Base-by-base conservation (phyloP, 805 yeast genomes). In the Saturnispora galanensis region DNA sequence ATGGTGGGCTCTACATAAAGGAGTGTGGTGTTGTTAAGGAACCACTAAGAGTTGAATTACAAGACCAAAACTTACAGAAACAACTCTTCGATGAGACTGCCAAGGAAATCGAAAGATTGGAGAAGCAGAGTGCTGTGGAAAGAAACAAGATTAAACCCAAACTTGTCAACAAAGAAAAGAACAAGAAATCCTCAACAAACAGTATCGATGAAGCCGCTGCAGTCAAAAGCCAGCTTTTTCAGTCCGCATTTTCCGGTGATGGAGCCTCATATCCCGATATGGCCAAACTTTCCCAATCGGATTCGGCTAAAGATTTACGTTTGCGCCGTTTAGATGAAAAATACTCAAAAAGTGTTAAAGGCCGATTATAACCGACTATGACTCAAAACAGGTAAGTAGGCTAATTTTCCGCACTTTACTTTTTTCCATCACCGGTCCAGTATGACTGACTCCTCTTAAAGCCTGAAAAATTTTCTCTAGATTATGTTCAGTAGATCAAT, bases 1-100 rank as follows among this genome's bases (percentile, higher is more conserved):
- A 69, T 17, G 87, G 90, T 17, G 93, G 86, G 3, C 70, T 77
- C 44, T 76, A 83, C 56, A 67, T 87, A 44, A 80, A 82, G 39
- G 93, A 89, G 55, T 85, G 96, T 61, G 63, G 68, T 12, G 58
- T 76, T n/a, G 57, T 73, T 38, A 55, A 65, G 47, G 67, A 77
- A 47, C 59, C 60, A 45, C 77, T 75, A 0, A 71, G 95, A 52
- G 60, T 65, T 35, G 97, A 89, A 60, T 73, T 79, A 46, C 30
- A 38, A 3, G 64, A 69, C 15, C 84, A 84, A 56, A 79, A 70
- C 38, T 61, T 86, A 45, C 93, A 84, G 56, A 68, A 72, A 47
- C 47, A 65, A 41, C 56, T 89, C 6, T 86, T 65, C 53, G 82
- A 77, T 21, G 68, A 69, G 41, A 85, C 95, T 0, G 81, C 68